A percentile compares a stretch with the other conserved stretches of the same genome.
Evolutionary conservation across 495 filamentous ascomycete genomes (phyloP).

Genomic region (Sabuloglossum arenarium): DNA sequence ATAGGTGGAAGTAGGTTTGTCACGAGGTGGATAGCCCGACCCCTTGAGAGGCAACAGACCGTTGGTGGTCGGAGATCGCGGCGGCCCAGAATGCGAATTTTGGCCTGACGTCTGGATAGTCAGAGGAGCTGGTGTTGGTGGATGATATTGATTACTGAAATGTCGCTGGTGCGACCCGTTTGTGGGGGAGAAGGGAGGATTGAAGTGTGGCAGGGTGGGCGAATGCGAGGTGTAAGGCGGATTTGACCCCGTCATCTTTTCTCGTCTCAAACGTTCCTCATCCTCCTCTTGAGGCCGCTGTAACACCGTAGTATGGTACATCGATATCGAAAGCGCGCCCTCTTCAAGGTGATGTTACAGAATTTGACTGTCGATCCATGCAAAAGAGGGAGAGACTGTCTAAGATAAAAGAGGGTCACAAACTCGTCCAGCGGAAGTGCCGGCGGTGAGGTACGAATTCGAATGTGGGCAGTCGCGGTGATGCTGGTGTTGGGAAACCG

Average conservation of each 20-base stretch:
- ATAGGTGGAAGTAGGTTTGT: constrained; percentile 18
- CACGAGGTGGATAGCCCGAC: constrained; percentile 11
- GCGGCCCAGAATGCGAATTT: constrained; percentile 5
- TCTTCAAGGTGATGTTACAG: not conserved
- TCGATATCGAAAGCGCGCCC: not conserved
- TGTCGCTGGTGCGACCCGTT: constrained; percentile 8
- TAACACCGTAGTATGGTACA: constrained; percentile 1
- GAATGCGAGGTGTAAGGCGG: constrained; percentile 12
- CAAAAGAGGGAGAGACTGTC: not conserved
- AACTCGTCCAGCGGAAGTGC: not conserved
- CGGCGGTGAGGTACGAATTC: not conserved
- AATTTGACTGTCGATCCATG: not conserved
- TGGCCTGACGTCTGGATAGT: constrained; percentile 6
- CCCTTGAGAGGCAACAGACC: constrained; percentile 15
- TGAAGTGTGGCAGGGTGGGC: constrained; percentile 11
- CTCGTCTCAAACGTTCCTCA: constrained; percentile 3
- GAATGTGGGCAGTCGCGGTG: not conserved
- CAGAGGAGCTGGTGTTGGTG: constrained; percentile 7
- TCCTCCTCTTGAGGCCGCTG: constrained; percentile 4
- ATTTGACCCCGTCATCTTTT: constrained; percentile 4
- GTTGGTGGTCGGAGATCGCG: constrained; percentile 12
- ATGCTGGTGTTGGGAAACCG: not conserved
- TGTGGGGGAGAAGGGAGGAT: constrained; percentile 11
- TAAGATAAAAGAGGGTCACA: not conserved
- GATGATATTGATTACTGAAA: constrained; percentile 5